Percentiles rank a stretch among this genome's conserved stretches.
These are phyloP conservation scores for Trichophyton equinum DNA, from an alignment of 2,329 filamentous ascomycete species.

Conservation along the genomic window DNA sequence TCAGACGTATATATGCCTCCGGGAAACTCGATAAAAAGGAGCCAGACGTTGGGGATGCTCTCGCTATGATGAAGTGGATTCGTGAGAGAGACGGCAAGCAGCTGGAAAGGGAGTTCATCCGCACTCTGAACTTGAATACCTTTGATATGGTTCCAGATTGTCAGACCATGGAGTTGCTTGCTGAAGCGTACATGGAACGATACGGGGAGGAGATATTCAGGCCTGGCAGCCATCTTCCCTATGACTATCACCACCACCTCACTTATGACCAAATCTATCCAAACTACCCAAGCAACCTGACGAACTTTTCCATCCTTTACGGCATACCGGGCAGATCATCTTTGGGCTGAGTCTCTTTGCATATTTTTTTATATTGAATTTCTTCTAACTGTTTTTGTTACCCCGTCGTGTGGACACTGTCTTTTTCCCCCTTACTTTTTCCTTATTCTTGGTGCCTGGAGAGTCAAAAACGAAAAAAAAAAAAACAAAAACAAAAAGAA, in stretches of 20 bases:
- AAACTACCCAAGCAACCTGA: not conserved
- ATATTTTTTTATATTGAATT: not conserved
- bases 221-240: not conserved
- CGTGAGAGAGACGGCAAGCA: conserved; percentile 5
- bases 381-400: not conserved
- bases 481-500: not conserved
- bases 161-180: conserved; percentile 4
- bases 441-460: not conserved
- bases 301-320: not conserved
- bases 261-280: not conserved
- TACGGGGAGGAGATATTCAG: conserved; percentile 7
- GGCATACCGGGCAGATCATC: not conserved
- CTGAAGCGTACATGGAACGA: conserved; percentile 1
- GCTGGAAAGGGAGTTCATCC: conserved; percentile 6
- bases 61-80: conserved; percentile 8
- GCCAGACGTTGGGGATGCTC: conserved; percentile 7
- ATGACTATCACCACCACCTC: not conserved
- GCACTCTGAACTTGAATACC: conserved; percentile 7
- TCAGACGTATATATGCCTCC: conserved; percentile 5
- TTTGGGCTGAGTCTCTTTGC: not conserved
- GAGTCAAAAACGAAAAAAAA: not conserved
- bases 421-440: not conserved
- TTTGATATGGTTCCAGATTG: conserved; percentile 8
- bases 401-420: not conserved
- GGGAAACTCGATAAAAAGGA: conserved; percentile 1